phyloP scores from a whole-genome alignment of 768 basidiomycete species.

The Russula emetica region DNA sequence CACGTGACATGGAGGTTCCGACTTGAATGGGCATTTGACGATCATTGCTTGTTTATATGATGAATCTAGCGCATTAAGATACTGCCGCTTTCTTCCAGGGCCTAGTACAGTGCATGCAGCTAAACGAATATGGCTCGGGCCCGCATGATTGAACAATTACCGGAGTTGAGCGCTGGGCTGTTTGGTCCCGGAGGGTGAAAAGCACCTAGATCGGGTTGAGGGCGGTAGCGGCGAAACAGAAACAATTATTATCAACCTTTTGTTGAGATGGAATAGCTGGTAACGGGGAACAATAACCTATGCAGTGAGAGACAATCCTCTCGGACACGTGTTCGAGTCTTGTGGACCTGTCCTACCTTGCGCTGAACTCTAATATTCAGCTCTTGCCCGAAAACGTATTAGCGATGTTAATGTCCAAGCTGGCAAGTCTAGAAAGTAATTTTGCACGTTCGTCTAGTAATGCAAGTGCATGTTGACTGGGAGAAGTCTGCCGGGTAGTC shows the following conservation, averaged over 20 bases:
- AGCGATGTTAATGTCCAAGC: conserved; percentile 33
- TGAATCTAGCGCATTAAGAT: not conserved
- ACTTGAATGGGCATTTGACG: conserved; percentile 18
- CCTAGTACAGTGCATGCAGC: not conserved
- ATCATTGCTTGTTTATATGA: conserved; percentile 2
- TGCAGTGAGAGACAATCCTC: conserved; percentile 2
- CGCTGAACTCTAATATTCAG: conserved; percentile 13
- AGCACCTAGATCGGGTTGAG: not conserved
- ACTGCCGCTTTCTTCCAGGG: not conserved
- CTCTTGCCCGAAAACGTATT: conserved; percentile 1
- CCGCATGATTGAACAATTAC: conserved; percentile 10
- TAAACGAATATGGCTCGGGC: not conserved
- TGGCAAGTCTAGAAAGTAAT: conserved; percentile 52
- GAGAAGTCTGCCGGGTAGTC: conserved; percentile 37
- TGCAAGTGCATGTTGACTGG: conserved; percentile 44
- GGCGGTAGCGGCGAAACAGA: not conserved
- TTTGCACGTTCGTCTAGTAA: conserved; percentile 56
- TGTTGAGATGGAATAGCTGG: not conserved
- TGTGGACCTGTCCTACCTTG: not conserved
- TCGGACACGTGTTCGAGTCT: conserved; percentile 7
- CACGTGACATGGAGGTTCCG: conserved; percentile 20
- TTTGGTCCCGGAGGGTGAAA: not conserved
- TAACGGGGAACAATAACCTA: conserved; percentile 11
- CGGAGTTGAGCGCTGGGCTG: conserved; percentile 4
- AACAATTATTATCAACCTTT: conserved; percentile 8